Evolutionary conservation across 768 basidiomycete species (phyloP).

Genomic region (Suillus cothurnatus): DNA sequence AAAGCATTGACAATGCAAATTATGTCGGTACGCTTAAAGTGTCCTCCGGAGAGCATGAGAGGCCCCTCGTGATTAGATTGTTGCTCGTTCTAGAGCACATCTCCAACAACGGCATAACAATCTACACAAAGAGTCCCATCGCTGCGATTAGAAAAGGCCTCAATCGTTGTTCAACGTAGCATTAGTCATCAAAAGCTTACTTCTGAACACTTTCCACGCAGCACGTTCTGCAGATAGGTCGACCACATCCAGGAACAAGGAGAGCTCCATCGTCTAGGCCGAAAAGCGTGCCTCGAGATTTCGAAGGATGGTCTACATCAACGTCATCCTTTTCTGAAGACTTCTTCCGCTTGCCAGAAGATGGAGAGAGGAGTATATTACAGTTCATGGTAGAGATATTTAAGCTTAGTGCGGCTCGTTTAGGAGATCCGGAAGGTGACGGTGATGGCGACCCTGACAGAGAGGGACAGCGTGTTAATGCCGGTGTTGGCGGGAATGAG

Average conservation of each 20-base stretch:
- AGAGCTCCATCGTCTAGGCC: slow-evolving; percentile 14
- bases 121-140: slow-evolving; percentile 35
- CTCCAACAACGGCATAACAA: slow-evolving; percentile 28
- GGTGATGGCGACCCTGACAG: slow-evolving; percentile 19
- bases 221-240: slow-evolving; percentile 36
- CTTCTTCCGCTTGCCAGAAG: slow-evolving; percentile 31
- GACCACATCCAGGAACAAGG: slow-evolving; percentile 36
- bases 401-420: slow-evolving; percentile 29
- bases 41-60: background rate
- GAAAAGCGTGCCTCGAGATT: slow-evolving; percentile 7
- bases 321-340: slow-evolving; percentile 24
- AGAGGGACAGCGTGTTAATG: slow-evolving; percentile 37
- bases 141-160: slow-evolving; percentile 11
- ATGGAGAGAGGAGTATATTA: slow-evolving; percentile 10
- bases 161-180: background rate
- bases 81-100: background rate
- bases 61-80: background rate
- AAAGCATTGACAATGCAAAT: background rate
- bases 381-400: slow-evolving; percentile 26
- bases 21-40: background rate
- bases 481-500: slow-evolving; percentile 40
- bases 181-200: slow-evolving; percentile 25
- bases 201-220: slow-evolving; percentile 38
- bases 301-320: slow-evolving; percentile 15
- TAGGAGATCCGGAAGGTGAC: slow-evolving; percentile 24